A percentile compares a stretch with the other conserved stretches of the same genome.
phyloP scores from a whole-genome alignment of 2,329 filamentous ascomycete genomes.

The Tothia fuscella region DNA sequence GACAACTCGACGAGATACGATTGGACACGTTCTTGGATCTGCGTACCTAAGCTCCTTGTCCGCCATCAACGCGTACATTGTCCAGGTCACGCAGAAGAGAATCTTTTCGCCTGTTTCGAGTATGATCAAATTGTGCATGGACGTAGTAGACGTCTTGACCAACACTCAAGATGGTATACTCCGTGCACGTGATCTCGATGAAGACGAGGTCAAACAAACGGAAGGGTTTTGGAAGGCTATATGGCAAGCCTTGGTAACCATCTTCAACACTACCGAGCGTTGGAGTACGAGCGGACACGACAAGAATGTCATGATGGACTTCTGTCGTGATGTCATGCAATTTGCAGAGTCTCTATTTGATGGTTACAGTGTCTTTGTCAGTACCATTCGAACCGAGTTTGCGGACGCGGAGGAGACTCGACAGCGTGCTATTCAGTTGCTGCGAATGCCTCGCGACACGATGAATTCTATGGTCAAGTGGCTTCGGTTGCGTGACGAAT shows the following conservation, averaged over 20 bases:
- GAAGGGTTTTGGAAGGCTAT: slow-evolving; percentile 72
- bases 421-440: slow-evolving; percentile 39
- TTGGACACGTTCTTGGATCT: slow-evolving; percentile 46
- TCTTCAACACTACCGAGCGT: slow-evolving; percentile 69
- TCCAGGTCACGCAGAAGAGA: slow-evolving; percentile 42
- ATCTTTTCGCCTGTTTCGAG: slow-evolving; percentile 48
- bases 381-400: slow-evolving; percentile 45
- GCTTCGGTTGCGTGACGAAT: slow-evolving; percentile 80
- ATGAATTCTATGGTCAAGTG: slow-evolving; percentile 67
- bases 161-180: slow-evolving; percentile 51
- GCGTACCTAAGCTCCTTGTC: slow-evolving; percentile 45
- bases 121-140: slow-evolving; percentile 49
- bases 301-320: slow-evolving; percentile 73
- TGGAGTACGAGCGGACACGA: slow-evolving; percentile 67
- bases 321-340: slow-evolving; percentile 91
- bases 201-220: slow-evolving; percentile 52
- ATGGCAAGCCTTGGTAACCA: slow-evolving; percentile 70
- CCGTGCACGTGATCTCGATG: slow-evolving; percentile 44
- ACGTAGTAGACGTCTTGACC: slow-evolving; percentile 52
- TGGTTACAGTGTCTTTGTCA: slow-evolving; percentile 72
- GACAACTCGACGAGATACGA: slow-evolving; percentile 46
- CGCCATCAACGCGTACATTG: slow-evolving; percentile 44
- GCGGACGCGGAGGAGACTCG: slow-evolving; percentile 22
- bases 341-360: slow-evolving; percentile 77
- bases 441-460: slow-evolving; percentile 52